A percentile compares a stretch with the other conserved stretches of the same genome.
These are phyloP conservation scores for Fusarium nanum DNA, from an alignment of 2,329 filamentous ascomycete species.

Conservation along the genomic window DNA sequence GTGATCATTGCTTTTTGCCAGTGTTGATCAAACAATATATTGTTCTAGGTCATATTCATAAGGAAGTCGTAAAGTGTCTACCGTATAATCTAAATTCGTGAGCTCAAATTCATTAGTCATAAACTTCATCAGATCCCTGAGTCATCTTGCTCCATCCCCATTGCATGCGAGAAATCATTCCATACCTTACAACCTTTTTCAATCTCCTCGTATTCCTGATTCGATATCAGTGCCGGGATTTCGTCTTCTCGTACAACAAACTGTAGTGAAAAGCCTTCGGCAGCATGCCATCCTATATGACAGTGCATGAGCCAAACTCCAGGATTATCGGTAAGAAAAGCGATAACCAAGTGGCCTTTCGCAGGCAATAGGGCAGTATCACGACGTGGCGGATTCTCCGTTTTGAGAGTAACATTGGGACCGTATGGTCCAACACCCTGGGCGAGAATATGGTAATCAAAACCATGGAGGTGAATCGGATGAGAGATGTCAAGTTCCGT, in stretches of 20 bases:
- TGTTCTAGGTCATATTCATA: neutral
- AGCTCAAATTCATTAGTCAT: neutral
- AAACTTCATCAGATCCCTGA: conserved; percentile 30
- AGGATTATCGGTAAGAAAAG: conserved; percentile 62
- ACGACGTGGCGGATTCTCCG: conserved; percentile 61
- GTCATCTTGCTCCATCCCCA: conserved; percentile 36
- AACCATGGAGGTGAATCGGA: conserved; percentile 54
- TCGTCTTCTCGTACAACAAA: conserved; percentile 42
- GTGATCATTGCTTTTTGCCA: conserved; percentile 9
- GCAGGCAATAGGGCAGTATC: conserved; percentile 63
- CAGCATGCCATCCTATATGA: conserved; percentile 54
- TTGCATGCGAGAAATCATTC: conserved; percentile 23
- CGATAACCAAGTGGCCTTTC: conserved; percentile 60
- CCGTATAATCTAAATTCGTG: neutral
- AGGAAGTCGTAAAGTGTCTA: neutral
- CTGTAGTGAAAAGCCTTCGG: conserved; percentile 41
- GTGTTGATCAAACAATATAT: neutral
- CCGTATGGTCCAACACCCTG: conserved; percentile 44
- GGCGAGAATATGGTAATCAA: conserved; percentile 49
- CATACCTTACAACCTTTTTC: conserved; percentile 30
- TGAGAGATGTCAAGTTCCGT: conserved; percentile 46
- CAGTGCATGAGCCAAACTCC: conserved; percentile 65
- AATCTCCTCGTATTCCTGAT: conserved; percentile 26
- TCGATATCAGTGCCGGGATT: conserved; percentile 31
- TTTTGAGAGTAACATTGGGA: conserved; percentile 34